Evolutionary conservation across 352 stramenopile species (phyloP), one percentile per base, ranked within the genome.

Genomic region (Phytopythium oedochilum): DNA sequence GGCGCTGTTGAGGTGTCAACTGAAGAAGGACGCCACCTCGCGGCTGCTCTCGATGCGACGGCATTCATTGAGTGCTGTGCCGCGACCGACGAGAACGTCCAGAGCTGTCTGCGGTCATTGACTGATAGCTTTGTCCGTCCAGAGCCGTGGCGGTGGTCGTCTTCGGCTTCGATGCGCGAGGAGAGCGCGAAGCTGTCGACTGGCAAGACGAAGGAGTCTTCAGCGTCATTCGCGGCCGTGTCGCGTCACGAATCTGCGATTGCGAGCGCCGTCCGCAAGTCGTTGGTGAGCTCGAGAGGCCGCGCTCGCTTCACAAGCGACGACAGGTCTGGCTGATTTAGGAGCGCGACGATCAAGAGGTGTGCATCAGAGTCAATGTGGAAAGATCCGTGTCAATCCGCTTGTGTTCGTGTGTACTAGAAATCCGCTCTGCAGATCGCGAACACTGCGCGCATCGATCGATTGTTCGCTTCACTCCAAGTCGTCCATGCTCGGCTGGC

Each of bases 51-150:
- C 20, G 56, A 40, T 28, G 69, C 69, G 28, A 42, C 44, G 3
- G 12, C 60, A 17, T 75, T 71, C 43, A 53, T 69, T 22, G 63
- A 75, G 17, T 71, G 56, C 43, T 66, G 59, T 18, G 43, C 64
- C 10, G 55, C 56, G 20, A 32, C 36, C 11, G 39, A 36, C 11
- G 50, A 47, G 35, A 61, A 66, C 11, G 31, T 65, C 22, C 34
- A 53, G 3, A 28, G 15, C 12, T 67, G 57, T 10, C 64, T 72
- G 22, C 47, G 55, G 32, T 49, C 60, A 17, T 20, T 71, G 28
- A 55, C 59, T 45, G 10, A 46, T 11, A 40, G 22, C 40, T 22
- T 25, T 17, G n/a, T 46, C 40, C 6, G 3, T 9, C 2, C 40
- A 15, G 40, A 46, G 22, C 4, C 6, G 35, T 40, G 35, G 35